phyloP scores from a whole-genome alignment of 345 rosid genomes.

The Melastoma malabathricum region DNA sequence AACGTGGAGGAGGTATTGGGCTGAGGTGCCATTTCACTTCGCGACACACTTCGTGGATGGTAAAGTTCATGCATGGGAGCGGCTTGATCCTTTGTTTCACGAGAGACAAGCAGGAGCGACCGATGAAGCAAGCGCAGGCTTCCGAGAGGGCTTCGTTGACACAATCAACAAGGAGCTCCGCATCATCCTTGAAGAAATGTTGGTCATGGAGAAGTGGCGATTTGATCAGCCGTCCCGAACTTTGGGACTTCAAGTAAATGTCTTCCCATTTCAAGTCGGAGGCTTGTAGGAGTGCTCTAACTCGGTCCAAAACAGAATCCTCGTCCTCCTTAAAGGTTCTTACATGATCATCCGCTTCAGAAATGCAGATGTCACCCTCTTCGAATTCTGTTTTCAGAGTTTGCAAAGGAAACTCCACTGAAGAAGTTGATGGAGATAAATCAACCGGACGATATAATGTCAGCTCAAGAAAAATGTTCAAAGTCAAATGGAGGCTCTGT shows the following conservation, averaged over 20 bases:
- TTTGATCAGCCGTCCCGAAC: conserved; percentile 54
- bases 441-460: too few species aligned
- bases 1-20: conserved; percentile 50
- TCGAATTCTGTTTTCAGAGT: conserved; percentile 58
- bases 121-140: conserved; percentile 27
- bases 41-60: conserved; percentile 38
- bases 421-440: not conserved
- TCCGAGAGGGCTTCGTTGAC: conserved; percentile 69
- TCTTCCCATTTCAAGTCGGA: conserved; percentile 61
- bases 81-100: conserved; percentile 28
- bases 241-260: conserved; percentile 39
- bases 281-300: conserved; percentile 39
- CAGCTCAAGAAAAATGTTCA: too few species aligned
- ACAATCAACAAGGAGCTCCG: conserved; percentile 56
- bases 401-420: conserved; percentile 38
- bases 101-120: conserved; percentile 45
- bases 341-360: conserved; percentile 15
- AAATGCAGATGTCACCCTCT: conserved; percentile 25
- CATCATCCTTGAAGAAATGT: conserved; percentile 36
- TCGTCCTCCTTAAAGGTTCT: conserved; percentile 36
- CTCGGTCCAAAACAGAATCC: conserved; percentile 29
- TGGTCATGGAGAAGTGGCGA: conserved; percentile 36
- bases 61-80: conserved; percentile 28
- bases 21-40: conserved; percentile 62
- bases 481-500: not conserved